A percentile compares a stretch with the other conserved stretches of the same genome.
Evolutionary conservation across 2,329 filamentous ascomycete species (phyloP).

Genomic region (Orbilia quercus): DNA sequence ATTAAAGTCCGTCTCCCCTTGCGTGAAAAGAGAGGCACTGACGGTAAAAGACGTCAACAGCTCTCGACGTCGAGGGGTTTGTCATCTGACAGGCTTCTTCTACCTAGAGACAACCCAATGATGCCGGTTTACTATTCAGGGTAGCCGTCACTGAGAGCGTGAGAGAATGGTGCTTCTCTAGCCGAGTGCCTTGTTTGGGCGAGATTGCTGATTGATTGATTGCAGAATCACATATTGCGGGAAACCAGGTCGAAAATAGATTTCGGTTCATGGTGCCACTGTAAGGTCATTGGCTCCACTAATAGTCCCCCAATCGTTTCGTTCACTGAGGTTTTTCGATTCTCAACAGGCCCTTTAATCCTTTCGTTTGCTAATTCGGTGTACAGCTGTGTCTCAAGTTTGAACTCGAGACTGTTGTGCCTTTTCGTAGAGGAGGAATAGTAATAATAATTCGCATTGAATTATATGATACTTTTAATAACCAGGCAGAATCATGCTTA

Average conservation of each 20-base stretch:
- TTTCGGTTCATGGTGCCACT: constrained; percentile 38
- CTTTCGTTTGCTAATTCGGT: constrained; percentile 3
- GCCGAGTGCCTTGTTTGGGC: constrained; percentile 32
- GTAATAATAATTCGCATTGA: constrained; percentile 10
- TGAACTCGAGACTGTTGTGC: constrained; percentile 2
- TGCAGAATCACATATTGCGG: constrained; percentile 35
- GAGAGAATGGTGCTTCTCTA: constrained; percentile 37
- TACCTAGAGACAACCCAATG: constrained; percentile 20
- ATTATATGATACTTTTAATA: constrained; percentile 11
- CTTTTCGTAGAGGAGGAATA: constrained; percentile 23
- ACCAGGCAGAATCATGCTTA: constrained; percentile 19
- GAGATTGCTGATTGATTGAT: constrained; percentile 20
- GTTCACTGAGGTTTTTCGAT: constrained; percentile 10
- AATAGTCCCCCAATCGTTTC: constrained; percentile 2
- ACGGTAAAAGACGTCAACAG: constrained; percentile 23
- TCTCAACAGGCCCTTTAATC: background rate
- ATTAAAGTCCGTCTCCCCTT: constrained; percentile 23
- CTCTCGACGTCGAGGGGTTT: constrained; percentile 9
- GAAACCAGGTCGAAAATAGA: constrained; percentile 45
- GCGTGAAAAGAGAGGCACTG: constrained; percentile 27
- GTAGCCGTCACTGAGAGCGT: constrained; percentile 12
- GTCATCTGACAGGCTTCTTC: constrained; percentile 42
- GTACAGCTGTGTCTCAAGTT: background rate
- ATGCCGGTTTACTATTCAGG: constrained; percentile 28
- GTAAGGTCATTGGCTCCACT: constrained; percentile 48